Conservation (phyloP, 805 yeast species). For the Starmerella ratchasimensis region DNA sequence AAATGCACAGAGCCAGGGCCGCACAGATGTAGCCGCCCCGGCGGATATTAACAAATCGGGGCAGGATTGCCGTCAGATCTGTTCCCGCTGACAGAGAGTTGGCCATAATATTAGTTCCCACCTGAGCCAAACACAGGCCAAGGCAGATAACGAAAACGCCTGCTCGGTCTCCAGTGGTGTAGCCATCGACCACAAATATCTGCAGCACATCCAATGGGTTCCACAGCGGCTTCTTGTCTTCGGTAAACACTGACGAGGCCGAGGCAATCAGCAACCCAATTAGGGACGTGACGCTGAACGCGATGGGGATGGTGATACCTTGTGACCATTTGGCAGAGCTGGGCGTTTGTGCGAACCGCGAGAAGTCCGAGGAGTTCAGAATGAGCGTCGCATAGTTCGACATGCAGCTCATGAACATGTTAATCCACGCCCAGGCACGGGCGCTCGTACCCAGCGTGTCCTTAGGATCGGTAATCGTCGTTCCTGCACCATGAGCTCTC, state of each 20-base stretch:
- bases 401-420: constrained; percentile 62
- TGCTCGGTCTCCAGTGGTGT: constrained; percentile 44
- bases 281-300: constrained; percentile 67
- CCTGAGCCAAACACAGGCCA: constrained; percentile 44
- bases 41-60: constrained; percentile 43
- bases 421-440: constrained; percentile 72
- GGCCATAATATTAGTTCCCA: constrained; percentile 36
- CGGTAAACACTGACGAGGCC: constrained; percentile 38
- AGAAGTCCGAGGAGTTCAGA: constrained; percentile 78
- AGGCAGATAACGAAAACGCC: constrained; percentile 66
- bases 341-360: constrained; percentile 53
- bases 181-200: constrained; percentile 34
- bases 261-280: constrained; percentile 78
- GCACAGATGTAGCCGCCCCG: constrained; percentile 76
- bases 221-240: constrained; percentile 67
- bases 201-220: constrained; percentile 66
- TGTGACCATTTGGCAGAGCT: constrained; percentile 37
- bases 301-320: constrained; percentile 51
- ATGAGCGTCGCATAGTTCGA: constrained; percentile 85
- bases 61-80: constrained; percentile 36
- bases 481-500: constrained; percentile 69
- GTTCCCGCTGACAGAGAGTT: constrained; percentile 39
- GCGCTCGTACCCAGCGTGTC: constrained; percentile 41
- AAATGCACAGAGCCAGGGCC: constrained; percentile 48
- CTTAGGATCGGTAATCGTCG: constrained; percentile 42